These are phyloP conservation scores for Pichia sp. DNA, from an alignment of 1,139 yeast species.

Conservation along the genomic window DNA sequence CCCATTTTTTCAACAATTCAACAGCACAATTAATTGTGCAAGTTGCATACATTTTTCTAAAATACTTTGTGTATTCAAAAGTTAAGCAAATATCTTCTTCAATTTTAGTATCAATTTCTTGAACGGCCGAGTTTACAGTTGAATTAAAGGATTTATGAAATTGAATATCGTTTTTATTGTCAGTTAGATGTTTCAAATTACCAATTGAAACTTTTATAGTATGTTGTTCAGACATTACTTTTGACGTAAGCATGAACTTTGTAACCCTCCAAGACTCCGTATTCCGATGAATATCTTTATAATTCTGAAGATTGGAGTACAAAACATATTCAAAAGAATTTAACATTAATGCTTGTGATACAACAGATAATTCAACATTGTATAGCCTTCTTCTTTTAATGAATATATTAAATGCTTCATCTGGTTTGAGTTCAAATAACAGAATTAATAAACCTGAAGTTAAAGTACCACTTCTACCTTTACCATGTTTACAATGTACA, in stretches of 20 bases:
- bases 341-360: conserved; percentile 63
- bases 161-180: not conserved
- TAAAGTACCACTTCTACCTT: conserved; percentile 82
- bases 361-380: conserved; percentile 66
- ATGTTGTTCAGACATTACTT: not conserved
- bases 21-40: conserved; percentile 8
- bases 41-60: conserved; percentile 2
- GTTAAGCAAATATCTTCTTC: conserved; percentile 8
- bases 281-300: not conserved
- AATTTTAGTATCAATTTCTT: not conserved
- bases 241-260: not conserved
- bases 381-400: conserved; percentile 39
- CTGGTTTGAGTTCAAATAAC: conserved; percentile 33
- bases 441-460: conserved; percentile 65
- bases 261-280: not conserved
- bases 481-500: conserved; percentile 86
- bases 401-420: conserved; percentile 46
- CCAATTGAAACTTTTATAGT: not conserved
- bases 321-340: conserved; percentile 26
- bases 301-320: not conserved
- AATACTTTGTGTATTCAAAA: not conserved
- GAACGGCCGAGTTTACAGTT: not conserved
- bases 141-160: conserved; percentile 2
- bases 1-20: not conserved
- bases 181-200: not conserved